A percentile compares a stretch with the other conserved stretches of the same genome.
Evolutionary conservation across 1,284 basidiomycete genomes (phyloP).

Genomic region (Moesziomyces antarcticus): DNA sequence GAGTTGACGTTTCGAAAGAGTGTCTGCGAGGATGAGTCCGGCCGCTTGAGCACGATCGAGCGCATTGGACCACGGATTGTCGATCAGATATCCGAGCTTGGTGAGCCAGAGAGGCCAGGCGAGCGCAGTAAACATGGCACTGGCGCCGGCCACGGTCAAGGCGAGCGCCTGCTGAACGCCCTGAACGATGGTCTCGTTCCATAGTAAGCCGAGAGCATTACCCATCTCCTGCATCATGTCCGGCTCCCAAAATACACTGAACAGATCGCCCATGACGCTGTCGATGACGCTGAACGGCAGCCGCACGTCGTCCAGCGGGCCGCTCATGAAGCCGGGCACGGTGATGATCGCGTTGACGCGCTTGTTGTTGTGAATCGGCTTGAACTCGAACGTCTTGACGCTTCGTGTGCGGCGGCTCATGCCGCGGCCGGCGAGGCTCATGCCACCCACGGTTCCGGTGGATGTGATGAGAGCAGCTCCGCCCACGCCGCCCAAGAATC

Average conservation of each 20-base stretch:
- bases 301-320: slow-evolving; percentile 61
- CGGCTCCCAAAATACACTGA: slow-evolving; percentile 66
- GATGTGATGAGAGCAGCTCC: slow-evolving; percentile 67
- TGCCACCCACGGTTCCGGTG: slow-evolving; percentile 63
- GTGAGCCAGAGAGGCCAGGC: slow-evolving; percentile 67
- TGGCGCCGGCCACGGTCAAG: slow-evolving; percentile 60
- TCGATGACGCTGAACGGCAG: slow-evolving; percentile 67
- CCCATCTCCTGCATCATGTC: slow-evolving; percentile 69
- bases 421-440: slow-evolving; percentile 62
- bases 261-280: slow-evolving; percentile 66
- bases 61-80: slow-evolving; percentile 68
- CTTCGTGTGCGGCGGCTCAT: slow-evolving; percentile 64
- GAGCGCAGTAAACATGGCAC: slow-evolving; percentile 60
- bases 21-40: slow-evolving; percentile 66
- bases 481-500: slow-evolving; percentile 65
- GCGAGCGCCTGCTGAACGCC: slow-evolving; percentile 66
- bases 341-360: slow-evolving; percentile 66
- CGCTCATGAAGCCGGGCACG: slow-evolving; percentile 65
- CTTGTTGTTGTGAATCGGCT: slow-evolving; percentile 67
- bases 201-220: slow-evolving; percentile 65
- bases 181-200: slow-evolving; percentile 67
- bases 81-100: slow-evolving; percentile 66
- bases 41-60: slow-evolving; percentile 62
- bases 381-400: slow-evolving; percentile 67
- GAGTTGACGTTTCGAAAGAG: slow-evolving; percentile 59